Evolutionary conservation across 805 yeast genomes (phyloP), one percentile per base, ranked within the genome.

Genomic region (Komagataella mondaviorum): DNA sequence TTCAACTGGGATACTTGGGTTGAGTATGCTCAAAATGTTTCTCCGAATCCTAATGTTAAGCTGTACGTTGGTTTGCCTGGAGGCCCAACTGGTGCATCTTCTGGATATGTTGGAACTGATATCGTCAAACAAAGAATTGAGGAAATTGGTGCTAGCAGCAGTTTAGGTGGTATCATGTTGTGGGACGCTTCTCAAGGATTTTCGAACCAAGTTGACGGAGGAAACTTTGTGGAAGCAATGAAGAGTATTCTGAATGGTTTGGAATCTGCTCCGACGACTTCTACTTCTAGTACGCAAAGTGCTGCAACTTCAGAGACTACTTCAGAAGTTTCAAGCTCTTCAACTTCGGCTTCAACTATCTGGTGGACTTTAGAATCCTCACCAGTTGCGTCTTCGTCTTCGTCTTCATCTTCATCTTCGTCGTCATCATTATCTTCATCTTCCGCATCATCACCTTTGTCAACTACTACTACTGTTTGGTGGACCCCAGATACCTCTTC

Each of bases 121-220:
- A 61, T 71, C 30, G 63, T 72, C 23, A 45, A 57, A n/a, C 47
- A 53, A 3, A 70, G 62, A 46, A 51, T 70, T n/a, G 48, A 52
- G 8, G 54, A 54, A 10, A 55, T 64, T 22, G 49, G 59, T 22
- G 59, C 56, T 51, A 48, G 72, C 51, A 55, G 71, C 3, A 72
- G 78, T 54, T 77, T 89, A 57, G 84, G 84, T 20, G 85, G 89
- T 39, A 77, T 90, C 60, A 79, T 84, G 75, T 69, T 89, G 54
- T 90, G 98, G 97, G 96, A 88, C 57, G 86, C 88, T 14, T 71
- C 83, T 7, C 79, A 78, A 56, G 77, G 77, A 17, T 74, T 75
- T 59, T 65, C 71, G 53, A 73, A 77, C 56, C 70, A 73, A 51
- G 59, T 63, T 48, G 70, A 70, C 53, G 83, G 73, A 54, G 74